phyloP scores from a whole-genome alignment of 148 eudicot species.

The Vaccinium corymbosum region DNA sequence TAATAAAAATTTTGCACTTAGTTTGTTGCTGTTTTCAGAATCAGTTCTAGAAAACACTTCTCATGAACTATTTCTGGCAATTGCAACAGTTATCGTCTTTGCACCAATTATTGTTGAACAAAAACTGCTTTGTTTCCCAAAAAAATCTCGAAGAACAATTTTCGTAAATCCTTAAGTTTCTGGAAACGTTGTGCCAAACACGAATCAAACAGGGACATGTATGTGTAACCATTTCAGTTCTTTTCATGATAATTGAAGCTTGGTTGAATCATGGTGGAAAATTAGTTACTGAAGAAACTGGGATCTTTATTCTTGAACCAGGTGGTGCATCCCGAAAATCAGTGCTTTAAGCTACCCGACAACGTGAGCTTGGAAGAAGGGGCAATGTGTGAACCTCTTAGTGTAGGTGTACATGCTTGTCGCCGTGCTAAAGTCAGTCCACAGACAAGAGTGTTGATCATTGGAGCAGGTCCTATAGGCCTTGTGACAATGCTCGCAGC shows the following conservation, averaged over 20 bases:
- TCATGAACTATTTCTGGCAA: neutral
- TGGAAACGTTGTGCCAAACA: neutral
- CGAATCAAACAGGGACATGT: neutral
- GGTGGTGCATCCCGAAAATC: conserved; percentile 39
- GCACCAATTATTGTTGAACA: neutral
- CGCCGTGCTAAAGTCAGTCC: conserved; percentile 56
- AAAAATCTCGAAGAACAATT: neutral
- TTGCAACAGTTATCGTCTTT: neutral
- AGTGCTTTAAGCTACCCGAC: conserved; percentile 38
- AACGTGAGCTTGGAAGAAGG: conserved; percentile 51
- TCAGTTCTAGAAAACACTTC: neutral
- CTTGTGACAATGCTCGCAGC: conserved; percentile 66
- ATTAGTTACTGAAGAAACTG: neutral
- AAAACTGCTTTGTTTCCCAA: neutral
- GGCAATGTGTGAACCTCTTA: conserved; percentile 67
- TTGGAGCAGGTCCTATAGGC: conserved; percentile 77
- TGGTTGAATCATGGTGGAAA: neutral
- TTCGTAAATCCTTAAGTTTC: neutral
- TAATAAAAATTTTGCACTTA: neutral
- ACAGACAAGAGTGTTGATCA: conserved; percentile 50
- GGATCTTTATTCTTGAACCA: conserved; percentile 12
- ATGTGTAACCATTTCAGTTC: neutral
- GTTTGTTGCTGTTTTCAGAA: neutral
- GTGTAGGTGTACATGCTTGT: conserved; percentile 75
- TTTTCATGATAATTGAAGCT: neutral